A percentile compares a stretch with the other conserved stretches of the same genome.
Evolutionary conservation across 169 alveolate genomes (phyloP).

Genomic region (Prorocentrum cordatum): DNA sequence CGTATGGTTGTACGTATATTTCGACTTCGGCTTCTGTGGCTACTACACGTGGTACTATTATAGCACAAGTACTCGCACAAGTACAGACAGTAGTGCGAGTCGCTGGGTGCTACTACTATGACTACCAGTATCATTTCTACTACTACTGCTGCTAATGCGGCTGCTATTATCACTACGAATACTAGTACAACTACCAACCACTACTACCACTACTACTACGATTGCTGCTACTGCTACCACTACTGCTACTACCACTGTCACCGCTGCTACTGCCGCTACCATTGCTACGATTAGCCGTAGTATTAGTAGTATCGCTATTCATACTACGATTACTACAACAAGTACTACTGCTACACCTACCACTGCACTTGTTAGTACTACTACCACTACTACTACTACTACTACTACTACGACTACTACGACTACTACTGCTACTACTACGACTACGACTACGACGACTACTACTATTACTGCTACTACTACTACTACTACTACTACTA

Average conservation of each 20-base stretch:
- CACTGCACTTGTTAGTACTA: too few relatives aligned
- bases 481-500: too few relatives aligned
- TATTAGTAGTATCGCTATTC: too few relatives aligned
- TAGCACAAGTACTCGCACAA: constrained; percentile 12
- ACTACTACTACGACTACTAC: too few relatives aligned
- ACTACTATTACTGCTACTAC: too few relatives aligned
- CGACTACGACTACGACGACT: too few relatives aligned
- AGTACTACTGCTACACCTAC: too few relatives aligned
- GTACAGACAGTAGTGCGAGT: not conserved
- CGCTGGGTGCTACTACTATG: not conserved
- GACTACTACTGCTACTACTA: too few relatives aligned
- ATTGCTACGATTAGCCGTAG: too few relatives aligned
- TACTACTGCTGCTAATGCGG: not conserved
- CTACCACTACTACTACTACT: too few relatives aligned
- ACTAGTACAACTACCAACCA: not conserved
- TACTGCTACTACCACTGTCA: not conserved
- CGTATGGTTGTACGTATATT: not conserved
- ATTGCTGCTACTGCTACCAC: not conserved
- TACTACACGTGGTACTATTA: not conserved
- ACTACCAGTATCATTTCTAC: not conserved
- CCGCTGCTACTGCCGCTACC: not conserved
- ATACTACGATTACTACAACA: too few relatives aligned
- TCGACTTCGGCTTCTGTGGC: not conserved
- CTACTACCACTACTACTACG: not conserved
- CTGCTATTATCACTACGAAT: not conserved